phyloP scores from a whole-genome alignment of 148 eudicot species.

The Euryodendron excelsum region DNA sequence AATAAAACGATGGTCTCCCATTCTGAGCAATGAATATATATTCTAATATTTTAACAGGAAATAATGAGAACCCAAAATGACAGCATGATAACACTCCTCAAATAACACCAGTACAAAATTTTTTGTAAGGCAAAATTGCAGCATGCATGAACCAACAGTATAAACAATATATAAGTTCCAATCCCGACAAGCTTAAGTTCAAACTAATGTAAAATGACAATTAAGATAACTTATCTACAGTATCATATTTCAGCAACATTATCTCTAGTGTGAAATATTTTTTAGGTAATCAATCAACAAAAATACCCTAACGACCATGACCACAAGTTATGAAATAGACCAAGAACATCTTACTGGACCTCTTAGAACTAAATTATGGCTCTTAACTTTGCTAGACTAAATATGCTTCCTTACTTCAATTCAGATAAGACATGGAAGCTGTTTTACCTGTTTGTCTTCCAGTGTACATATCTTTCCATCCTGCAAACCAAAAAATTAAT shows the following conservation, averaged over 20 bases:
- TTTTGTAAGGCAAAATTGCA: neutral
- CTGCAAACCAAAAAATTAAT: slow-evolving; percentile 40
- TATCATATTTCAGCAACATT: too few relatives aligned
- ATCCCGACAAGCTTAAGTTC: too few relatives aligned
- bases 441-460: slow-evolving; percentile 72
- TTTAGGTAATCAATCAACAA: neutral
- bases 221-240: too few relatives aligned
- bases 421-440: neutral
- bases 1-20: too few relatives aligned
- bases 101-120: neutral
- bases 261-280: too few relatives aligned
- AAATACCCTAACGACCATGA: too few relatives aligned
- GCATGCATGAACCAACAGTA: neutral
- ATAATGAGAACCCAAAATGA: too few relatives aligned
- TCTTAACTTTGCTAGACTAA: neutral
- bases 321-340: neutral
- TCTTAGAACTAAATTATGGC: too few relatives aligned
- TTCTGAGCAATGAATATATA: too few relatives aligned
- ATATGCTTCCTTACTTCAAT: neutral
- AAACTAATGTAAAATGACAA: too few relatives aligned
- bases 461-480: slow-evolving; percentile 54
- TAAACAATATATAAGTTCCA: neutral
- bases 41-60: neutral
- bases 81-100: too few relatives aligned
- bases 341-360: too few relatives aligned